These are phyloP conservation scores for Pseudozyma sp. DNA, from an alignment of 1,284 basidiomycete species.

Conservation along the genomic window DNA sequence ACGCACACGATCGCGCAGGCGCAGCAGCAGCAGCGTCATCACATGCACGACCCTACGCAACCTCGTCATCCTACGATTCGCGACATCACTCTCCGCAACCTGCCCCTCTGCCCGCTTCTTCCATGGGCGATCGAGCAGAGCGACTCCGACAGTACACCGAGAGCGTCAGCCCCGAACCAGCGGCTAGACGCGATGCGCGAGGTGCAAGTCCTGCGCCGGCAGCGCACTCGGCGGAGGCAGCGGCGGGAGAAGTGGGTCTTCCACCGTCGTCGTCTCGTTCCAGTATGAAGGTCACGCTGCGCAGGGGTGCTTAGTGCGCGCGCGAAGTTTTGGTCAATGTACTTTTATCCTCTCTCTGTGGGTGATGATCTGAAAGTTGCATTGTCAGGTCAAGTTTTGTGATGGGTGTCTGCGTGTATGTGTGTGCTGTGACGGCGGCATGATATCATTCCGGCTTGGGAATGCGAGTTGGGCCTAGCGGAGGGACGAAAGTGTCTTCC, in stretches of 20 bases:
- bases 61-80: slow-evolving; percentile 25
- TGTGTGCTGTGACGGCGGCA: too few relatives aligned
- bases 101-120: slow-evolving; percentile 14
- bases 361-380: not conserved
- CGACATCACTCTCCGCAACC: slow-evolving; percentile 33
- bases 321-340: slow-evolving; percentile 13
- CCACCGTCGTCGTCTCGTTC: slow-evolving; percentile 20
- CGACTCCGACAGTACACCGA: slow-evolving; percentile 49
- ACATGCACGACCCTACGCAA: slow-evolving; percentile 16
- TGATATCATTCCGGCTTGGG: not conserved
- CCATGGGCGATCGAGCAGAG: slow-evolving; percentile 36
- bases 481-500: not conserved
- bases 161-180: slow-evolving; percentile 37
- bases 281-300: slow-evolving; percentile 36
- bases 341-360: not conserved
- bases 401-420: too few relatives aligned
- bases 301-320: slow-evolving; percentile 14
- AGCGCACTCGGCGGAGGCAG: slow-evolving; percentile 3
- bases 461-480: not conserved
- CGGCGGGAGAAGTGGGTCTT: slow-evolving; percentile 3
- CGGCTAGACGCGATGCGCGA: slow-evolving; percentile 3
- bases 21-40: slow-evolving; percentile 5
- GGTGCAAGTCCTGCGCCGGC: slow-evolving; percentile 7
- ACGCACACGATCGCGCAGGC: slow-evolving; percentile 3
- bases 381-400: too few relatives aligned